A percentile compares a stretch with the other conserved stretches of the same genome.
These are phyloP conservation scores for Knoxdaviesia capensis DNA, from an alignment of 2,329 filamentous ascomycete genomes.

Conservation along the genomic window DNA sequence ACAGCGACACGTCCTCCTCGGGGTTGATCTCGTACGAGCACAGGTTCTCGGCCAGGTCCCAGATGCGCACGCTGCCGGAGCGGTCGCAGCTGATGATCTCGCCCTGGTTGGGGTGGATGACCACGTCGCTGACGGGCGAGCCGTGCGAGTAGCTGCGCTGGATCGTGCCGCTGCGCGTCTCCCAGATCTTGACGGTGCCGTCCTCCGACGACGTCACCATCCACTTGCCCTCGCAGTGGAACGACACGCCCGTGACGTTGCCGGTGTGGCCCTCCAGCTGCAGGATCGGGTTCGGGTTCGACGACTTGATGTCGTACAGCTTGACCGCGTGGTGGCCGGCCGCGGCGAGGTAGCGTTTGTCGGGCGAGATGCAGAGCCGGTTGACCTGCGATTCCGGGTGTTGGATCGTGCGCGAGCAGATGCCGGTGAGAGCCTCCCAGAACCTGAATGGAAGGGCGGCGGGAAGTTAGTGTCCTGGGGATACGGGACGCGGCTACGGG, in stretches of 20 bases:
- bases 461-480: background rate
- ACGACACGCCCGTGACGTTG: slow-evolving; percentile 91
- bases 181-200: slow-evolving; percentile 93
- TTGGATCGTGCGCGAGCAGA: slow-evolving; percentile 94
- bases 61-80: slow-evolving; percentile 78
- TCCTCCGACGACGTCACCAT: slow-evolving; percentile 98
- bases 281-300: slow-evolving; percentile 84
- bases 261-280: slow-evolving; percentile 91
- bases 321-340: slow-evolving; percentile 67
- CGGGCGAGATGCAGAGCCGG: slow-evolving; percentile 90
- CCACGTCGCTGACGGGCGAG: slow-evolving; percentile 83
- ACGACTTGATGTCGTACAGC: slow-evolving; percentile 95
- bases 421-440: slow-evolving; percentile 95
- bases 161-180: slow-evolving; percentile 65
- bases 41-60: slow-evolving; percentile 93
- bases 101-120: slow-evolving; percentile 98
- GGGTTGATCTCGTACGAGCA: slow-evolving; percentile 93
- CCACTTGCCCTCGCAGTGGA: slow-evolving; percentile 98
- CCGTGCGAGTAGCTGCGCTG: slow-evolving; percentile 89
- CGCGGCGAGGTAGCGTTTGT: slow-evolving; percentile 91
- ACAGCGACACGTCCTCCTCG: slow-evolving; percentile 83
- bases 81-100: slow-evolving; percentile 95
- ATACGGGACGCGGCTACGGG: background rate
- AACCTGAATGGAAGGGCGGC: slow-evolving; percentile 36
- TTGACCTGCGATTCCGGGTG: slow-evolving; percentile 98